Evolutionary conservation across 192 early-diverging fungal species (phyloP).

Genomic region (Coemansia sp.): DNA sequence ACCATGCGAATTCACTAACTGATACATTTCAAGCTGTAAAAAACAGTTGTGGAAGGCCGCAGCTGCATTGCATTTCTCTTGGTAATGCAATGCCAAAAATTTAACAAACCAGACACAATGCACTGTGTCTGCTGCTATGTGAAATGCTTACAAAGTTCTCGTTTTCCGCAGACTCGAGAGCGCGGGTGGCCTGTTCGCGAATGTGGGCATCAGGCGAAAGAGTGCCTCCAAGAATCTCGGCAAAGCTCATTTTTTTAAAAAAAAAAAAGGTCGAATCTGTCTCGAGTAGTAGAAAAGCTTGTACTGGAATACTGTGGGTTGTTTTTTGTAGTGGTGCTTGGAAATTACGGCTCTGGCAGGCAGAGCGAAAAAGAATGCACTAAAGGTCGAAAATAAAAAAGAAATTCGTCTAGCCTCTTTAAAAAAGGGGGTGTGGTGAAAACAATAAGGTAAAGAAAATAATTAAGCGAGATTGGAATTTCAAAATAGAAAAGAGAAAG

Average conservation of each 20-base stretch:
- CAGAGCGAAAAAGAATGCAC: neutral
- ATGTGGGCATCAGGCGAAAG: slow-evolving; percentile 76
- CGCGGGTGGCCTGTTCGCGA: slow-evolving; percentile 78
- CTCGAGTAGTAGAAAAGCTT: neutral
- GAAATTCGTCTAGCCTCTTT: neutral
- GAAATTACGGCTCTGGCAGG: neutral
- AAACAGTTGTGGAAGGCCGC: neutral
- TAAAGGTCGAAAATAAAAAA: slow-evolving; percentile 3
- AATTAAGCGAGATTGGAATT: slow-evolving; percentile 1
- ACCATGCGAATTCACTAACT: neutral
- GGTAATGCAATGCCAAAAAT: slow-evolving; percentile 5
- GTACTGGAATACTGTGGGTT: neutral
- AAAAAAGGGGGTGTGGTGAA: neutral
- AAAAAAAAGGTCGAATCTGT: slow-evolving; percentile 11
- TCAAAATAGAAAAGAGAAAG: neutral
- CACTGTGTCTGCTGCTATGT: neutral
- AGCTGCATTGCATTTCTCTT: slow-evolving; percentile 3
- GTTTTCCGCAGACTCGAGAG: slow-evolving; percentile 70
- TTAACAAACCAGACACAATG: no score
- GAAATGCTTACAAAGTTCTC: slow-evolving; percentile 78
- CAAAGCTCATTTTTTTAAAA: slow-evolving; percentile 65
- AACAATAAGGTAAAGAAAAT: neutral
- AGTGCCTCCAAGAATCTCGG: slow-evolving; percentile 75
- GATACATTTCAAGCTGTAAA: neutral
- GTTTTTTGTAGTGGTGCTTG: neutral